These are phyloP conservation scores for Phytophthora cajani DNA, from an alignment of 352 stramenopile species.

Conservation along the genomic window DNA sequence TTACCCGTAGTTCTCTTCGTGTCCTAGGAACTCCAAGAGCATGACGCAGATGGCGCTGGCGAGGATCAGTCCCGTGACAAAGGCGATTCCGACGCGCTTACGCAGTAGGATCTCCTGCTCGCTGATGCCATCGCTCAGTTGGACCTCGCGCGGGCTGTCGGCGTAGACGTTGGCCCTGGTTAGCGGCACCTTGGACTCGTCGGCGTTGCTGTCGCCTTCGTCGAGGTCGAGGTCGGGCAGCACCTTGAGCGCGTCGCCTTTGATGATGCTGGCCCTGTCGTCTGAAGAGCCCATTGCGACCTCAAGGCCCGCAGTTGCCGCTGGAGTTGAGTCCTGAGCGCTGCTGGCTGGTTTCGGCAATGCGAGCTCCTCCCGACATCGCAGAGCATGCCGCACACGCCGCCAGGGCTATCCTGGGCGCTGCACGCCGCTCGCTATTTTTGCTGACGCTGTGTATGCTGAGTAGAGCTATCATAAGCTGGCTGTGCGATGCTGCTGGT, in stretches of 20 bases:
- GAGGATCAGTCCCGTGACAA: conserved; percentile 63
- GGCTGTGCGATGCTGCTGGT: neutral
- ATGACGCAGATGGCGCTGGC: conserved; percentile 69
- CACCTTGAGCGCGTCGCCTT: conserved; percentile 54
- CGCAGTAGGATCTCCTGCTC: conserved; percentile 60
- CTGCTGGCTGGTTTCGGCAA: conserved; percentile 34
- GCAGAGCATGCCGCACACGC: neutral
- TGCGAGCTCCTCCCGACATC: conserved; percentile 7
- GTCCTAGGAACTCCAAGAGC: conserved; percentile 65
- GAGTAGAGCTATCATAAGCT: neutral
- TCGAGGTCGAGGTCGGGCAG: conserved; percentile 35
- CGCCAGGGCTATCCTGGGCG: conserved; percentile 21
- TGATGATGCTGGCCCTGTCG: conserved; percentile 63
- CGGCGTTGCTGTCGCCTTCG: conserved; percentile 39
- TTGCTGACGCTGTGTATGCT: conserved; percentile 6
- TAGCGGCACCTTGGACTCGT: conserved; percentile 51
- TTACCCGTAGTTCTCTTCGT: conserved; percentile 79
- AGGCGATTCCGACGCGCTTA: conserved; percentile 61
- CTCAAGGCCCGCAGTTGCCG: conserved; percentile 10
- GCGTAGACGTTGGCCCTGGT: conserved; percentile 69
- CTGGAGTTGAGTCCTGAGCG: conserved; percentile 18
- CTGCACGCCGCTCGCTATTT: conserved; percentile 19
- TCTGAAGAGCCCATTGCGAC: conserved; percentile 37
- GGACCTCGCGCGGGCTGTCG: conserved; percentile 60
- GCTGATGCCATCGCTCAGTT: conserved; percentile 40